Evolutionary conservation across 305 asterid species (phyloP).

Genomic region (Fraxinus albicans): DNA sequence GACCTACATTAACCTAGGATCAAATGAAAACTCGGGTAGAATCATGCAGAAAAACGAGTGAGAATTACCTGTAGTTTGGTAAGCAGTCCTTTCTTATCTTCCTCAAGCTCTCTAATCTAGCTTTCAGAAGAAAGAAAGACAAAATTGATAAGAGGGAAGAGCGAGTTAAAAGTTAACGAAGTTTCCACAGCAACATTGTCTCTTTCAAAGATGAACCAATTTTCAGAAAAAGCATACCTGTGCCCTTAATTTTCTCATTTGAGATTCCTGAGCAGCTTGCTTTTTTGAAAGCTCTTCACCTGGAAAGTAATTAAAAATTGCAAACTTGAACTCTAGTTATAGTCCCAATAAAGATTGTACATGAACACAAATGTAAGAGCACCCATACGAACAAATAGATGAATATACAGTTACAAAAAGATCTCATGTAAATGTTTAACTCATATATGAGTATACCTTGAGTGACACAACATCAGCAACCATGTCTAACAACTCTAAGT

Average conservation of each 20-base stretch:
- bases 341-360: constrained; percentile 4
- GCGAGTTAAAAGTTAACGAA: neutral
- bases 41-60: constrained; percentile 3
- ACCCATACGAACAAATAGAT: constrained; percentile 2
- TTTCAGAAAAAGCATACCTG: constrained; percentile 52
- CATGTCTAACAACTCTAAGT: neutral
- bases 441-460: neutral
- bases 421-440: neutral
- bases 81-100: constrained; percentile 80
- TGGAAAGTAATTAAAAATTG: constrained; percentile 37
- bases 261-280: constrained; percentile 93
- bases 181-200: neutral
- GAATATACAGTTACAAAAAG: neutral
- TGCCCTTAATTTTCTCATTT: constrained; percentile 86
- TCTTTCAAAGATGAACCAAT: constrained; percentile 6
- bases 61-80: constrained; percentile 69
- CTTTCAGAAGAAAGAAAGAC: constrained; percentile 49
- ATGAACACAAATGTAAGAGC: constrained; percentile 23
- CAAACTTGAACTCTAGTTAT: constrained; percentile 17
- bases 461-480: neutral
- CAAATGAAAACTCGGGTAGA: constrained; percentile 5
- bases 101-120: constrained; percentile 95
- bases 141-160: constrained; percentile 28
- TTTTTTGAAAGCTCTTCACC: constrained; percentile 95
- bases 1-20: constrained; percentile 8